phyloP scores from a whole-genome alignment of 257 asterid genomes.

The Gynochthodes officinalis region DNA sequence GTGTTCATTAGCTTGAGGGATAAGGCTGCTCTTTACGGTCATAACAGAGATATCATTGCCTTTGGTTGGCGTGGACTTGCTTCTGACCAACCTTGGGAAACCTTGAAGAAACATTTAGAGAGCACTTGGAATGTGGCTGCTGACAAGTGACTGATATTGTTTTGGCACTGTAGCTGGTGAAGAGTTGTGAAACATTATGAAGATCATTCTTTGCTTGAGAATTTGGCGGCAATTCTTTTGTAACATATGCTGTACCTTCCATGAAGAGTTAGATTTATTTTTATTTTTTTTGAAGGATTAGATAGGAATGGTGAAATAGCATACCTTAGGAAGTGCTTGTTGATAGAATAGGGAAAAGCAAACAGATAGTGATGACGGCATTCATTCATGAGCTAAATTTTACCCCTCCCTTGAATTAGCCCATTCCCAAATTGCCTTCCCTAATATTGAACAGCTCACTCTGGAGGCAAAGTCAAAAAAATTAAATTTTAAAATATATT shows the following conservation, averaged over 20 bases:
- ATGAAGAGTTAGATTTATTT: not conserved
- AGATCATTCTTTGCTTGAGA: conserved; percentile 16
- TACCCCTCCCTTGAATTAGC: no score
- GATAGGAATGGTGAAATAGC: not conserved
- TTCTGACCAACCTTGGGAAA: not conserved
- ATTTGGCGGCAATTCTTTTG: conserved; percentile 22
- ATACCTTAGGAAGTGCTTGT: not conserved
- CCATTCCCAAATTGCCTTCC: conserved; percentile 1
- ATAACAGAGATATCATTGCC: not conserved
- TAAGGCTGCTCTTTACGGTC: conserved; percentile 2
- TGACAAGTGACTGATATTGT: not conserved
- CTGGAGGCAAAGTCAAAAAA: no score
- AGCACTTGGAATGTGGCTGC: not conserved
- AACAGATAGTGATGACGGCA: not conserved
- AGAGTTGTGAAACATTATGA: conserved; percentile 5
- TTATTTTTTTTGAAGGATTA: not conserved
- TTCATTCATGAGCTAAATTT: not conserved
- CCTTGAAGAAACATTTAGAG: not conserved
- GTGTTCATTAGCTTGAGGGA: conserved; percentile 57
- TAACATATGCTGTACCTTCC: conserved; percentile 5
- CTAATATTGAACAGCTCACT: no score
- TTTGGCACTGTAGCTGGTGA: not conserved
- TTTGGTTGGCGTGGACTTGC: not conserved
- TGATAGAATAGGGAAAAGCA: not conserved
- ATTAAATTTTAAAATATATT: no score